Percentiles rank a stretch among this genome's conserved stretches.
These are phyloP conservation scores for Camelina hispida DNA, from an alignment of 345 rosid species.

Conservation along the genomic window DNA sequence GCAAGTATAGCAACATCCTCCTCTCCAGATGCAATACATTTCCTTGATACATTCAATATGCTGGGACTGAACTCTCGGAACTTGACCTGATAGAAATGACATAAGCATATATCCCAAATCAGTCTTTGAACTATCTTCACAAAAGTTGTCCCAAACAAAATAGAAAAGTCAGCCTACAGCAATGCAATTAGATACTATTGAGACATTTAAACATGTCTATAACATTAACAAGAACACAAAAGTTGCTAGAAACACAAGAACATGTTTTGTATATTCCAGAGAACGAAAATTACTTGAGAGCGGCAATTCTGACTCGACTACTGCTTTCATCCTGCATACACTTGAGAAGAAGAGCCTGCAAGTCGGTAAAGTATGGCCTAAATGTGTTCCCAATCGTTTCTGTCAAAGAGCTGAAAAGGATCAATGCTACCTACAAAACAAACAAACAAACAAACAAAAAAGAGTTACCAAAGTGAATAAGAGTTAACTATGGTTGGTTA, in stretches of 20 bases:
- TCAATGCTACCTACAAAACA: slow-evolving; percentile 75
- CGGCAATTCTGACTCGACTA: slow-evolving; percentile 93
- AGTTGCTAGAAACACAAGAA: slow-evolving; percentile 9
- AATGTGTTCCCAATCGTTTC: slow-evolving; percentile 94
- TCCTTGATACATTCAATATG: slow-evolving; percentile 92
- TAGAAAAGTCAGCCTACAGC: background rate
- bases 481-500: too few relatives aligned
- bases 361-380: slow-evolving; percentile 80
- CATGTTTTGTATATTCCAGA: background rate
- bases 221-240: background rate
- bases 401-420: slow-evolving; percentile 97
- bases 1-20: slow-evolving; percentile 99
- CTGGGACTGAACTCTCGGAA: slow-evolving; percentile 97
- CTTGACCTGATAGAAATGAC: slow-evolving; percentile 62
- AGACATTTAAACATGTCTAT: background rate
- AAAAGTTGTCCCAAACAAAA: background rate
- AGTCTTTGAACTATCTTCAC: background rate
- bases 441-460: background rate
- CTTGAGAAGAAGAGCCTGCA: slow-evolving; percentile 92
- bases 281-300: slow-evolving; percentile 73
- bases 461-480: background rate
- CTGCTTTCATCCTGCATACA: slow-evolving; percentile 94
- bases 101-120: slow-evolving; percentile 5
- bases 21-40: slow-evolving; percentile 88
- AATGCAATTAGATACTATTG: background rate